Conservation (phyloP, 2,329 filamentous ascomycete genomes). For the Cladosporium halotolerans region DNA sequence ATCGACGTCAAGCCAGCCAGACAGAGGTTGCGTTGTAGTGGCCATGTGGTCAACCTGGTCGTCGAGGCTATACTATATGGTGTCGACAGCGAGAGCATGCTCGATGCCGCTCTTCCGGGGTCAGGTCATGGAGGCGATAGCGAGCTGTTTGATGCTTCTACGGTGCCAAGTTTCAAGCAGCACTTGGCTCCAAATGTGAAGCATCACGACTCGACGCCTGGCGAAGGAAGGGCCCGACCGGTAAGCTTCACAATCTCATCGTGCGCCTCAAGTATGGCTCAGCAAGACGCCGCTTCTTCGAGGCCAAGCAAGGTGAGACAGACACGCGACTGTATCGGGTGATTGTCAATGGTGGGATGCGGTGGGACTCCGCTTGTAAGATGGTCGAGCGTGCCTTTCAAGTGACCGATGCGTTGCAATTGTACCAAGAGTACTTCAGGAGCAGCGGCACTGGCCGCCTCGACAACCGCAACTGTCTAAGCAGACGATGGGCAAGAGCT, state of each 20-base stretch:
- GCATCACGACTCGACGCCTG: constrained; percentile 8
- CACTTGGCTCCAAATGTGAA: not conserved
- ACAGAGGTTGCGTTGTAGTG: constrained; percentile 13
- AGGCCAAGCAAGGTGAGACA: not conserved
- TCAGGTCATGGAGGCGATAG: not conserved
- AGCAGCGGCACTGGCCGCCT: constrained; percentile 2
- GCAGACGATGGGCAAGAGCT: constrained; percentile 2
- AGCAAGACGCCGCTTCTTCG: not conserved
- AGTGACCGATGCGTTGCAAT: not conserved
- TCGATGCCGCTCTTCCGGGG: constrained; percentile 2
- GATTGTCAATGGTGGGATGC: not conserved
- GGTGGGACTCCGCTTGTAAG: not conserved
- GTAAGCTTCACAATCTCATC: not conserved
- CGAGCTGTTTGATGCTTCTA: not conserved
- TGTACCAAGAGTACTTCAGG: constrained; percentile 1
- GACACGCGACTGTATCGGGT: not conserved
- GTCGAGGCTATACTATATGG: constrained; percentile 13
- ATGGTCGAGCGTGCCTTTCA: constrained; percentile 4
- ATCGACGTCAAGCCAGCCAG: not conserved
- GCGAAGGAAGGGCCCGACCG: constrained; percentile 8
- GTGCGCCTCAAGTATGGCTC: not conserved
- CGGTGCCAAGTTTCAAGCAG: not conserved
- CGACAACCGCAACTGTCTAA: not conserved
- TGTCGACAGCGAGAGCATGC: constrained; percentile 10
- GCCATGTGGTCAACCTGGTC: constrained; percentile 17